Percentiles rank a stretch among this genome's conserved stretches.
Conservation (phyloP, 192 early-diverging fungal genomes). For the Coemansia sp. region DNA sequence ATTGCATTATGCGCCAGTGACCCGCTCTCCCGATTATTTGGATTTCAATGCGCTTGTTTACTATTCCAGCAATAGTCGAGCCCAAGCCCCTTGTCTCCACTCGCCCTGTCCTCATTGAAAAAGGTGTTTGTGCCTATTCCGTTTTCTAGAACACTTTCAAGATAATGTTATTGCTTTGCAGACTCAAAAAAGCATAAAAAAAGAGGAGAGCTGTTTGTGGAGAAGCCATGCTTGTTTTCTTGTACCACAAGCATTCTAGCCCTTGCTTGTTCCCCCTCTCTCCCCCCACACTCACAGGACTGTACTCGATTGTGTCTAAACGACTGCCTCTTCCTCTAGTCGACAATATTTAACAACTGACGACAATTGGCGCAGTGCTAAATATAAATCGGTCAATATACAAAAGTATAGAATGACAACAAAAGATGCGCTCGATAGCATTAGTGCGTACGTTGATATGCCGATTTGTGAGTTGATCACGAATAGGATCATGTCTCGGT, state of each 20-base stretch:
- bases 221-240: neutral
- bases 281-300: neutral
- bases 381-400: constrained; percentile 50
- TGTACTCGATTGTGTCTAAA: neutral
- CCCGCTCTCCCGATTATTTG: constrained; percentile 2
- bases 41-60: neutral
- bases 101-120: neutral
- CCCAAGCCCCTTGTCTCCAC: neutral
- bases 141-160: neutral
- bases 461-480: constrained; percentile 52
- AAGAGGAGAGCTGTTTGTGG: neutral
- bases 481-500: constrained; percentile 57
- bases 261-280: neutral
- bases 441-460: constrained; percentile 54
- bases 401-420: constrained; percentile 53
- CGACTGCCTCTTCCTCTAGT: constrained; percentile 3
- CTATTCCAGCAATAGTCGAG: neutral
- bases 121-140: neutral
- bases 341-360: constrained; percentile 15
- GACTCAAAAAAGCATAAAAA: neutral
- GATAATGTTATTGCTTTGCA: neutral
- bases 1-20: neutral
- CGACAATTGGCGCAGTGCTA: constrained; percentile 11
- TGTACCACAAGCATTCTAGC: neutral
- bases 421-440: constrained; percentile 57